Base-by-base conservation (phyloP, 352 stramenopile genomes). In the Globisporangium abappressorium region DNA sequence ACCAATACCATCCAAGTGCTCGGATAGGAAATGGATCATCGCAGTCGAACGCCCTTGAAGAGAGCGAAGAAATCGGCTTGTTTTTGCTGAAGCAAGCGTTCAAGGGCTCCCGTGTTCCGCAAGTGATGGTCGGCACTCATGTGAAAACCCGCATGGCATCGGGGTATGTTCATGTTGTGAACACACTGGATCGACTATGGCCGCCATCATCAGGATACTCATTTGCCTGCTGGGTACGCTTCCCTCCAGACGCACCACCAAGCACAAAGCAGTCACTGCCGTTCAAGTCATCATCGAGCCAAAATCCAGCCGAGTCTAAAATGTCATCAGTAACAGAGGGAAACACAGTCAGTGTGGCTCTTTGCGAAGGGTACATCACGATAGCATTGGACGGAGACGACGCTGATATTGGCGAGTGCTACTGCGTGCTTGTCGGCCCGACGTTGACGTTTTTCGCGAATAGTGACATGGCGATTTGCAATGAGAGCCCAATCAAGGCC, bases 191-290 rank as follows among this genome's bases (percentile, higher is more conserved):
- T 66, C 80, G 80, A 34, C 41, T 79, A 11, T 95, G 87, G 87
- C 87, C 87, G 30, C 81, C 87, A 20, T 72, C 79, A 38, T 89
- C 80, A 36, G 87, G 85, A 12, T 95, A 93, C 57, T 91, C 83
- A 0, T 91, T 93, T 70, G 82, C 82, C 2, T 93, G 82, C 43
- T 95, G 87, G 87, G 56, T 92, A 1, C 71, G 76, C 14, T 88
- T 95, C 66, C 80, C 85, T 46, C 18, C 55, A 8, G 56, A 64
- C 15, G 22, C 30, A 38, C 22, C n/a, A n/a, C 65, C 59, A 15
- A 51, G 22, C 22, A 4, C 61, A 15, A 66, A 34, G 7, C 30
- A 47, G 30, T 26, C 51, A 22, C 5, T 49, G 18, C 15, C 43
- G 3, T 15, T 7, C 7, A 58, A 56, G 14, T 26, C 36, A 24